These are phyloP conservation scores for Aspergillus sp. DNA, from an alignment of 2,329 filamentous ascomycete species.

Conservation along the genomic window DNA sequence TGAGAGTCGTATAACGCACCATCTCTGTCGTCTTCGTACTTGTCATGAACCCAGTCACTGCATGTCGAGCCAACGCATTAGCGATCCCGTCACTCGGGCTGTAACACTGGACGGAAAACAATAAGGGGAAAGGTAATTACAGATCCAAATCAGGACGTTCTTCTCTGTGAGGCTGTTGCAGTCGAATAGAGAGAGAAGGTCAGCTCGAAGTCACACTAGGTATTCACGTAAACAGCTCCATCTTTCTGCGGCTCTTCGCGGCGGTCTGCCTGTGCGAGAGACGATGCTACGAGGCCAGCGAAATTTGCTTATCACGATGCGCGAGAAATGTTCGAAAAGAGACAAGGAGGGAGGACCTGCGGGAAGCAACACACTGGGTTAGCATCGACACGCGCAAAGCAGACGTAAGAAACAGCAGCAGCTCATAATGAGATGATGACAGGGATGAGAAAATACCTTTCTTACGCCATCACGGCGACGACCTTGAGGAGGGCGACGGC, in stretches of 20 bases:
- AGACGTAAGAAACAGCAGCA: background rate
- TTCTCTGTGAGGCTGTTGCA: slow-evolving; percentile 48
- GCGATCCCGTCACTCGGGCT: background rate
- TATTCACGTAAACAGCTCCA: slow-evolving; percentile 38
- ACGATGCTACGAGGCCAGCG: slow-evolving; percentile 30
- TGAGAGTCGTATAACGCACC: slow-evolving; percentile 35
- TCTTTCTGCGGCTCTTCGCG: slow-evolving; percentile 32
- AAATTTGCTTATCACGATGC: slow-evolving; percentile 40
- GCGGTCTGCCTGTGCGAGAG: slow-evolving; percentile 28
- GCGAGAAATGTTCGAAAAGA: slow-evolving; percentile 39
- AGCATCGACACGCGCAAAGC: slow-evolving; percentile 6
- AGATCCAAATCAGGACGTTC: slow-evolving; percentile 50
- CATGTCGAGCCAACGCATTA: slow-evolving; percentile 5
- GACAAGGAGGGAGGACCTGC: slow-evolving; percentile 50
- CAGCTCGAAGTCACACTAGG: slow-evolving; percentile 47
- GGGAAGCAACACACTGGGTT: slow-evolving; percentile 8
- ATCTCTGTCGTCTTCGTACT: slow-evolving; percentile 73
- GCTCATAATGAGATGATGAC: background rate
- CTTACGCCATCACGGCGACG: slow-evolving; percentile 78
- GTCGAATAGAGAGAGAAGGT: slow-evolving; percentile 42
- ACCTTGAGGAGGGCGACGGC: slow-evolving; percentile 47
- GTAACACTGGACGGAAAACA: background rate
- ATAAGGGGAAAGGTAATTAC: slow-evolving; percentile 31
- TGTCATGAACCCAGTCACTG: slow-evolving; percentile 94
- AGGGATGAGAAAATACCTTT: slow-evolving; percentile 65